phyloP scores from a whole-genome alignment of 1,284 basidiomycete species.

The Ustanciosporium gigantosporum region DNA sequence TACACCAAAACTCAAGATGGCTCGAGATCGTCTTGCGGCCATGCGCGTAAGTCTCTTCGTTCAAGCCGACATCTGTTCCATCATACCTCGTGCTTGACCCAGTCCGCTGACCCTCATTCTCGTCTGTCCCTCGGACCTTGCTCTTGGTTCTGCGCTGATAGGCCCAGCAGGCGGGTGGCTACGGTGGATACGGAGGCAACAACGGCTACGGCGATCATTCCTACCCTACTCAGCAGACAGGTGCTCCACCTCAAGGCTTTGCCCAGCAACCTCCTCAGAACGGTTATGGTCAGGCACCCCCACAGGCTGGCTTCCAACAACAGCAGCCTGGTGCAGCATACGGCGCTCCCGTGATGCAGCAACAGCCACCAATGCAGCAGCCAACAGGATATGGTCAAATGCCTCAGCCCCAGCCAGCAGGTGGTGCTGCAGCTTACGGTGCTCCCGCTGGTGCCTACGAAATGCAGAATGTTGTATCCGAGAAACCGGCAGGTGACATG shows the following conservation, averaged over 20 bases:
- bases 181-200: slow-evolving; percentile 52
- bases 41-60: slow-evolving; percentile 44
- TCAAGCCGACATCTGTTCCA: too few relatives aligned
- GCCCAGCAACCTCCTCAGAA: slow-evolving; percentile 6
- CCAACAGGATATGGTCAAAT: slow-evolving; percentile 17
- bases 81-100: too few relatives aligned
- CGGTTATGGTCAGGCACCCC: slow-evolving; percentile 3
- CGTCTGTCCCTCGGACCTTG: too few relatives aligned
- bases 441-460: slow-evolving; percentile 30
- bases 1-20: slow-evolving; percentile 16
- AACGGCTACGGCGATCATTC: slow-evolving; percentile 60
- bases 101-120: too few relatives aligned
- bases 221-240: slow-evolving; percentile 54
- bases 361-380: not conserved
- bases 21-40: slow-evolving; percentile 48
- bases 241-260: not conserved
- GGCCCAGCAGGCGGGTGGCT: slow-evolving; percentile 51
- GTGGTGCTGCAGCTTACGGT: slow-evolving; percentile 11
- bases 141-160: slow-evolving; percentile 1
- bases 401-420: slow-evolving; percentile 18
- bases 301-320: not conserved
- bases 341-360: slow-evolving; percentile 2
- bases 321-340: not conserved
- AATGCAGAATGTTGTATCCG: slow-evolving; percentile 40
- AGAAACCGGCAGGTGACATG: slow-evolving; percentile 41